Conservation (phyloP, 768 basidiomycete genomes). For the Cystofilobasidium macerans region DNA sequence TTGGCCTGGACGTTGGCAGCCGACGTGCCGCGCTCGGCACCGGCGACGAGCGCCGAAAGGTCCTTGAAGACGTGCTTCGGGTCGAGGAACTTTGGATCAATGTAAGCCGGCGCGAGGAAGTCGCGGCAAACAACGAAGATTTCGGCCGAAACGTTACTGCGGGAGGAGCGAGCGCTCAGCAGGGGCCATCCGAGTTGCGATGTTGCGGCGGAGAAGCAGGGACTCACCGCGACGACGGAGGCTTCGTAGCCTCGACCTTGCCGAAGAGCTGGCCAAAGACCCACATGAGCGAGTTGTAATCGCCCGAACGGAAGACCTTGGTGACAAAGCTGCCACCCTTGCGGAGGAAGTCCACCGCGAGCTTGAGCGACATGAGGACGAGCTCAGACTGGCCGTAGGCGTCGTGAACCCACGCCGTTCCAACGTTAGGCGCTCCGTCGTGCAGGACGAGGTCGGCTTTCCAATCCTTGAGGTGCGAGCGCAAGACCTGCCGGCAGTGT, state of each 20-base stretch:
- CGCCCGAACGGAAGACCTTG: slow-evolving; percentile 94
- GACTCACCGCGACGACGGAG: slow-evolving; percentile 81
- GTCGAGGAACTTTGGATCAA: slow-evolving; percentile 96
- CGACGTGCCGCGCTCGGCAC: slow-evolving; percentile 34
- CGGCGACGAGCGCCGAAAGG: slow-evolving; percentile 43
- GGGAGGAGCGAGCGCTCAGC: neutral
- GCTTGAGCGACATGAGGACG: slow-evolving; percentile 85
- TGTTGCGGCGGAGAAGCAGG: neutral
- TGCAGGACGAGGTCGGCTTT: slow-evolving; percentile 96
- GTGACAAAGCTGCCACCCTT: slow-evolving; percentile 95
- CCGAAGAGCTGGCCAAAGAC: slow-evolving; percentile 93
- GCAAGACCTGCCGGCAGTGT: slow-evolving; percentile 75
- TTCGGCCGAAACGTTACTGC: slow-evolving; percentile 94
- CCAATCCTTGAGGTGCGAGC: slow-evolving; percentile 90
- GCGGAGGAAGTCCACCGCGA: slow-evolving; percentile 84
- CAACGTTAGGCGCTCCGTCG: slow-evolving; percentile 98
- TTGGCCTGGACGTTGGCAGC: slow-evolving; percentile 61
- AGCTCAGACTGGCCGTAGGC: slow-evolving; percentile 95
- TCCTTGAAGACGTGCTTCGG: slow-evolving; percentile 98
- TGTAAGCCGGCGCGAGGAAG: slow-evolving; percentile 84
- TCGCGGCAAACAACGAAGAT: slow-evolving; percentile 98
- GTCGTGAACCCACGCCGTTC: slow-evolving; percentile 98
- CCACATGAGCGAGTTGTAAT: slow-evolving; percentile 98
- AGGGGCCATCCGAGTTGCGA: neutral
- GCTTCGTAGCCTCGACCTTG: slow-evolving; percentile 97